Evolutionary conservation across 176 grass and related monocot species (phyloP).

Genomic region (Elaeis guineensis): DNA sequence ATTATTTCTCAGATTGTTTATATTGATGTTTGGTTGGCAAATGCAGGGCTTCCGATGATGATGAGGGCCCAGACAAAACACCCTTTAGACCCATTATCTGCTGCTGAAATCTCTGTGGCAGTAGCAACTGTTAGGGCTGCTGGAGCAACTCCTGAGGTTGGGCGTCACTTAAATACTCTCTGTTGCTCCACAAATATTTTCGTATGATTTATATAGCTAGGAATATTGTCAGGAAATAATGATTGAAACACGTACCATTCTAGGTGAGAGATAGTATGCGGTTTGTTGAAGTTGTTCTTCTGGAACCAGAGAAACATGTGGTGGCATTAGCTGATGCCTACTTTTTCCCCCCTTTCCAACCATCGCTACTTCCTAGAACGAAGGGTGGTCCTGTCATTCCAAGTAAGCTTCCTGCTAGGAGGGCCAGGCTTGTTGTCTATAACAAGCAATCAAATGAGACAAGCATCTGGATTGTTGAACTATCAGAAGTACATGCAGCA

Average conservation of each 20-base stretch:
- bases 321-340: slow-evolving; percentile 98
- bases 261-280: slow-evolving; percentile 95
- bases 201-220: background rate
- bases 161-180: background rate
- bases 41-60: slow-evolving; percentile 93
- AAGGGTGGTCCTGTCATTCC: slow-evolving; percentile 93
- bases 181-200: background rate
- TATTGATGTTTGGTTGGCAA: slow-evolving; percentile 7
- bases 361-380: slow-evolving; percentile 78
- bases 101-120: slow-evolving; percentile 98
- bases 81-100: slow-evolving; percentile 93
- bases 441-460: slow-evolving; percentile 96
- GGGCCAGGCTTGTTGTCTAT: slow-evolving; percentile 85
- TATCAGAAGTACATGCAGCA: slow-evolving; percentile 95
- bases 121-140: slow-evolving; percentile 93
- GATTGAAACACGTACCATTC: slow-evolving; percentile 11
- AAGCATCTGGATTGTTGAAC: slow-evolving; percentile 86
- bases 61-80: slow-evolving; percentile 87
- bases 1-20: background rate
- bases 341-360: slow-evolving; percentile 98
- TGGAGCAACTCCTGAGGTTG: slow-evolving; percentile 92
- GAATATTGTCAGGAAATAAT: background rate
- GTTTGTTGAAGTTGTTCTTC: slow-evolving; percentile 91
- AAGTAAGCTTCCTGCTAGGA: slow-evolving; percentile 78
- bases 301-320: slow-evolving; percentile 94